Base-by-base conservation (phyloP, 257 asterid species). In the Nemophila menziesii region DNA sequence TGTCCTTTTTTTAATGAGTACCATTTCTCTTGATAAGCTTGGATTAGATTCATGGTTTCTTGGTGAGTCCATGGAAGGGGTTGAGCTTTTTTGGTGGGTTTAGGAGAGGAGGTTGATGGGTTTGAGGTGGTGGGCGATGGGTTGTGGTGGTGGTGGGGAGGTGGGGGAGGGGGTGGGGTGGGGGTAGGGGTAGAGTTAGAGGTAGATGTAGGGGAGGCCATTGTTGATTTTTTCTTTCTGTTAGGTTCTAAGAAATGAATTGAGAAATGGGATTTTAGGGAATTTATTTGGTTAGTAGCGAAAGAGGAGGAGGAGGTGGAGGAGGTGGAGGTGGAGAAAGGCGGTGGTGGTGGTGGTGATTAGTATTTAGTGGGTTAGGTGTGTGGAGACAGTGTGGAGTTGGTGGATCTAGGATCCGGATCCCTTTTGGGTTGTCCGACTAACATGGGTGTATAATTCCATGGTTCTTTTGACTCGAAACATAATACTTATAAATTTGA, bases 11-110 rank as follows among this genome's bases (percentile, higher is more conserved):
- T 79, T 48, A 80, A 69, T 2, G 95, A 82, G 67, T 87, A 82
- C 97, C 97, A 87, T 41, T 87, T 87, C 36, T 82, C 81, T 36
- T 78, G 92, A 77, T 87, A 87, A 4, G 95, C 60, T 54, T 77
- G 79, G 65, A 87, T 87, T 55, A 87, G 74, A 62, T 77, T 77
- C 59, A 77, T 58, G 54, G 95, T 87, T 76, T 87, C 95, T 34
- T 67, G 79, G 70, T 78, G 79, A 22, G 81, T 62, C 97, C 97
- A 87, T 11, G 95, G 93, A 16, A 78, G 58, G 12, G 94, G 93
- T 21, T 68, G 74, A 11, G 82, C 22, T 56, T 70, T 82, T 36
- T 71, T 77, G 11, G 66, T 59, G n/a, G 79, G 72, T 22, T 16
- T 15, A 46, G 74, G 55, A 48, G 15, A 63, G 52, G 24, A 65